Evolutionary conservation across 768 basidiomycete genomes (phyloP).

Genomic region (Suillus hirtellus): DNA sequence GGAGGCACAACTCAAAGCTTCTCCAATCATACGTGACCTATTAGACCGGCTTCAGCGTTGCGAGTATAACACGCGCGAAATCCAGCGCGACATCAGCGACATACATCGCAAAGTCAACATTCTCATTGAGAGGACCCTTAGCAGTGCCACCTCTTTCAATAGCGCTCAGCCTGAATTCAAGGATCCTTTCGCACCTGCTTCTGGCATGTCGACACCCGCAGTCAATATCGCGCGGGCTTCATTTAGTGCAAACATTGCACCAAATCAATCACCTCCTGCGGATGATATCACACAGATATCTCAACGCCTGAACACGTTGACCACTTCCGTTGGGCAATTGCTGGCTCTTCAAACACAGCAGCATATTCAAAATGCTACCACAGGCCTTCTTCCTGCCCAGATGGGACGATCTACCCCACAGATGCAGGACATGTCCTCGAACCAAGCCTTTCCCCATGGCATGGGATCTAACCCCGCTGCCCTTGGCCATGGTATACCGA

Average conservation of each 20-base stretch:
- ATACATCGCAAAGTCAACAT: constrained; percentile 77
- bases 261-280: constrained; percentile 63
- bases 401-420: constrained; percentile 35
- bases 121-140: constrained; percentile 66
- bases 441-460: constrained; percentile 39
- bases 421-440: constrained; percentile 46
- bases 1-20: constrained; percentile 73
- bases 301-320: constrained; percentile 75
- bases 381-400: constrained; percentile 32
- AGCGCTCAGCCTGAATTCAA: constrained; percentile 71
- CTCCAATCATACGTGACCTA: constrained; percentile 74
- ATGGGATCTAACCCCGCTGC: constrained; percentile 39
- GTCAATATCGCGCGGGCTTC: constrained; percentile 59
- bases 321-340: constrained; percentile 83
- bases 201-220: constrained; percentile 34
- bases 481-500: constrained; percentile 62
- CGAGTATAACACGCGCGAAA: constrained; percentile 68
- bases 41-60: constrained; percentile 72
- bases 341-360: constrained; percentile 78
- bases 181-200: constrained; percentile 66
- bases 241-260: constrained; percentile 64
- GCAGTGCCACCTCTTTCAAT: constrained; percentile 21
- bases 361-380: constrained; percentile 50
- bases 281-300: constrained; percentile 79
- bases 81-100: constrained; percentile 72